Base-by-base conservation (phyloP, 768 basidiomycete genomes). In the Clavaria fumosa region DNA sequence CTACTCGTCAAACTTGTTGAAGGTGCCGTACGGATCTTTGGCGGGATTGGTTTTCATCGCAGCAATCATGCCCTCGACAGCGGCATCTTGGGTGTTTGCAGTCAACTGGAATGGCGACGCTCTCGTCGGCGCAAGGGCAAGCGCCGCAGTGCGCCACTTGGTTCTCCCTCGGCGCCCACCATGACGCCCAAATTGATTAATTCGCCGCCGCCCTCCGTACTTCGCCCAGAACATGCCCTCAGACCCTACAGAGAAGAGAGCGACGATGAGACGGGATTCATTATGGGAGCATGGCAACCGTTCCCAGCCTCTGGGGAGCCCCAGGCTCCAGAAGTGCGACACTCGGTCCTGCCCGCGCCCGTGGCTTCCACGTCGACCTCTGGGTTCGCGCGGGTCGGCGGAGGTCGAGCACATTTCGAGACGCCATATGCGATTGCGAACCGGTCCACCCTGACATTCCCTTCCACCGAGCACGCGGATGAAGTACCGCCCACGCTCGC, bases 201-300 rank as follows among this genome's bases (percentile, higher is more conserved):
- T 47, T 76, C 69, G 22, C 72, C 63, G 6, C 80, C 75, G 9
- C 70, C 76, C 10, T 78, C 70, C 15, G 81, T 84, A 4, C 63
- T 86, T 44, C 72, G 74, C 24, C 85, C 84, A 0, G 84, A 88
- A 46, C 80, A 84, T 33, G 81, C 78, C 3, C 63, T 76, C 43
- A 66, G 69, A 32, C 82, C 79, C 20, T 84, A 83, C 52, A 67
- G 66, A 45, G 80, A 85, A 49, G 79, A 85, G 30, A 78, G 69
- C 45, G 83, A 85, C 42, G 80, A 80, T 47, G 83, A 83, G 45
- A 66, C 61, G 38, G 80, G 84, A 9, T 81, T 66, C 45, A 95
- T 96, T 50, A 93, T 96, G 86, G 79, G 78, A 28, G 85, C 91
- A n/a, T 93, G 88, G 85, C 76, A 79, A 45, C 72, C 77, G 20